These are phyloP conservation scores for Rhododendron vialii DNA, from an alignment of 148 eudicot genomes.

Conservation along the genomic window DNA sequence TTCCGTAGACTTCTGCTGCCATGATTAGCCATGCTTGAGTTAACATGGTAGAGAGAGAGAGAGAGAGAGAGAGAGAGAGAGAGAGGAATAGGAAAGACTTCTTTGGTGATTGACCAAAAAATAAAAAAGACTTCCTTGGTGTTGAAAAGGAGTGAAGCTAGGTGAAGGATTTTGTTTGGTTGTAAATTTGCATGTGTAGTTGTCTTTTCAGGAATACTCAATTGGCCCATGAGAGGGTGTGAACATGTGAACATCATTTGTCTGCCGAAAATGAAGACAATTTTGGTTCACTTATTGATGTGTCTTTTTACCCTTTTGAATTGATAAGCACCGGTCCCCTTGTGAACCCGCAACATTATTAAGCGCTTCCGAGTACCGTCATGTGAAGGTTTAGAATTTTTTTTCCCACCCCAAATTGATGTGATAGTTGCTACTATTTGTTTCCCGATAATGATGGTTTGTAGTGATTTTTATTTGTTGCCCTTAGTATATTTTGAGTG, in stretches of 20 bases:
- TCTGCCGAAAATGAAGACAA: slow-evolving; percentile 5
- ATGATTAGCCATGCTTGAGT: slow-evolving; percentile 20
- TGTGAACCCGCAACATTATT: neutral
- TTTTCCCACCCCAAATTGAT: too few species aligned
- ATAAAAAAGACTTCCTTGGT: neutral
- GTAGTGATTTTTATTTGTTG: too few species aligned
- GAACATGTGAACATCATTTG: neutral
- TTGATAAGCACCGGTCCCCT: neutral
- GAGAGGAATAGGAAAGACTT: neutral
- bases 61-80: slow-evolving; percentile 9
- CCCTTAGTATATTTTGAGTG: too few species aligned
- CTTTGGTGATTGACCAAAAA: neutral
- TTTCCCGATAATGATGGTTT: too few species aligned
- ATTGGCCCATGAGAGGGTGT: neutral
- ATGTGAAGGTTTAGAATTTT: too few species aligned
- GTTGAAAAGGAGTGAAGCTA: neutral
- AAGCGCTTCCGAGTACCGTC: too few species aligned
- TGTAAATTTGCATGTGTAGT: neutral
- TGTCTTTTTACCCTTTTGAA: neutral
- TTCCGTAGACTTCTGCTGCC: slow-evolving; percentile 9
- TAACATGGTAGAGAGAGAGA: slow-evolving; percentile 18
- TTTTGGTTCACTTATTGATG: neutral
- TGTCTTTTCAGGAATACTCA: neutral
- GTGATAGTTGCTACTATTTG: too few species aligned
- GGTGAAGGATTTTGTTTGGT: neutral